Evolutionary conservation across 306 rosid species (phyloP), one percentile per base, ranked within the genome.

Genomic region (Bauhinia variegata): DNA sequence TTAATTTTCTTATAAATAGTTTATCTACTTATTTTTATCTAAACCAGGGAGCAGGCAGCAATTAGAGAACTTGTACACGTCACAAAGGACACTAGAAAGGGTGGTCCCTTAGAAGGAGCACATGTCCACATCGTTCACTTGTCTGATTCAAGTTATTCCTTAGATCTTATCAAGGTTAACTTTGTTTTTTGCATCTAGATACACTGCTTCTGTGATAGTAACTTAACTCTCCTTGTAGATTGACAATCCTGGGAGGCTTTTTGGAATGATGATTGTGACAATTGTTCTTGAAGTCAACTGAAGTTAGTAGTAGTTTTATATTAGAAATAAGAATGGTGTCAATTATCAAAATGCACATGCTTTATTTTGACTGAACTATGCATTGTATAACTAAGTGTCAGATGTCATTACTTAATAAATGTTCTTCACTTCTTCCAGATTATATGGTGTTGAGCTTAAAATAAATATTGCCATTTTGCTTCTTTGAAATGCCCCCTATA

Each of bases 121-220:
- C 98, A 88, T 75, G 84, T 93, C 80, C 98, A 89, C 71, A 80
- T 93, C 52, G 98, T 82, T 76, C 98, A 89, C 80, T 83, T 93
- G 88, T 93, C 97, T 52, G 98, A 93, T 72, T 83, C 97, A 44
- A 81, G 88, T 65, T 76, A 80, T 74, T 86, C 98, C 54, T 76
- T 93, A 49, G 87, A 88, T 75, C 80, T 93, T 76, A 86, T 89
- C 49, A 93, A 89, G 97, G 98, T 89, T 23, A 67, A 54, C 4
- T 59, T 36, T 67, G 67, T 15, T 72, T 31, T 42, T 57, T 54
- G n/a, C 31, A 34, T 67, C 59, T 36, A 49, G 34, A 46, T 51
- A n/a, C 37, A 4, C 6, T 31, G 16, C 51, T 13, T 50, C 23
- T 38, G 3, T 60, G 58, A 47, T 46, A 48, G 36, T 57, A 0